Evolutionary conservation across 1,139 yeast species (phyloP).

Genomic region (Pichia inconspicua): DNA sequence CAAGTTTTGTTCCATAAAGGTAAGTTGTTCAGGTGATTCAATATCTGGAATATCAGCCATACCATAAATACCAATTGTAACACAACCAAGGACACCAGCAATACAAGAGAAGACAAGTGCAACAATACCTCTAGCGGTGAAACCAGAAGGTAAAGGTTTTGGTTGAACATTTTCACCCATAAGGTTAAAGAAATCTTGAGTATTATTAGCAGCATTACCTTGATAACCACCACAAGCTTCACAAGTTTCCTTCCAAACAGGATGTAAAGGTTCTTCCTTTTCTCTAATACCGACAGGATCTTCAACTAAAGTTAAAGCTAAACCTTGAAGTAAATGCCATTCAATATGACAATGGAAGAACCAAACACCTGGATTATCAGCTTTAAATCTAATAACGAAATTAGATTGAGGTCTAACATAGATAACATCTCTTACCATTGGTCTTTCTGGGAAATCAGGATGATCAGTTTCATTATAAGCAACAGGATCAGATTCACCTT

Average conservation of each 20-base stretch:
- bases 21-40: neutral
- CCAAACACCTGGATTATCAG: conserved; percentile 59
- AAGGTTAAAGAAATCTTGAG: conserved; percentile 53
- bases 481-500: conserved; percentile 36
- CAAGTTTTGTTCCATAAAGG: neutral
- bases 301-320: conserved; percentile 45
- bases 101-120: conserved; percentile 77
- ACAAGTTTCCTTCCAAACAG: conserved; percentile 56
- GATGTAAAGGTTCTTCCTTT: conserved; percentile 37
- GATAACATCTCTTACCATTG: conserved; percentile 42
- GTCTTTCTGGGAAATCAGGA: conserved; percentile 48
- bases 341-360: conserved; percentile 60
- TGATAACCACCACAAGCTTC: conserved; percentile 36
- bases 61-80: conserved; percentile 73
- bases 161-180: conserved; percentile 65
- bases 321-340: conserved; percentile 59
- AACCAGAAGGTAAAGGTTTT: conserved; percentile 66
- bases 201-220: conserved; percentile 88
- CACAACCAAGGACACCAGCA: conserved; percentile 73
- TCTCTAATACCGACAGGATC: conserved; percentile 50
- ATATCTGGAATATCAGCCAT: conserved; percentile 57
- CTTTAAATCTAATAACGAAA: conserved; percentile 50
- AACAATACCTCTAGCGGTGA: conserved; percentile 83
- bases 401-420: conserved; percentile 47
- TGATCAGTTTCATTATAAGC: conserved; percentile 44